A percentile compares a stretch with the other conserved stretches of the same genome.
Evolutionary conservation across 129 eudicot genomes (phyloP).

Genomic region (Apium graveolens): DNA sequence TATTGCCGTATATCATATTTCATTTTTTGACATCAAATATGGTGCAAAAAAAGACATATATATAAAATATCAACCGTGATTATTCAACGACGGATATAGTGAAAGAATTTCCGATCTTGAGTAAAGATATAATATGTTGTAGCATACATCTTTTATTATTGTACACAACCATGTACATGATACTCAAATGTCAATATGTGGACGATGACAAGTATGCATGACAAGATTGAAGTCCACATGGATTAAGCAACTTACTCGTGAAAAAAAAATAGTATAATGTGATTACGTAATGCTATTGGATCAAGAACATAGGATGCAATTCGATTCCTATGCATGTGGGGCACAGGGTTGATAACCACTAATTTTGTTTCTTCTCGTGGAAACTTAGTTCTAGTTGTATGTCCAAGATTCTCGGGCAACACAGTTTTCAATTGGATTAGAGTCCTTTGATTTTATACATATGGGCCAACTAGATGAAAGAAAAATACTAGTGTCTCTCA

Average conservation of each 20-base stretch:
- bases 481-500: constrained; percentile 1
- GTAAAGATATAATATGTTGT: too few species aligned
- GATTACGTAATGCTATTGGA: background rate
- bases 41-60: too few species aligned
- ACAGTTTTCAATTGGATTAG: constrained; percentile 12
- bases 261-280: background rate
- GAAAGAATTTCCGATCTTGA: too few species aligned
- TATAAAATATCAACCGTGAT: too few species aligned
- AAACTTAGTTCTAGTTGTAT: background rate
- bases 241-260: background rate
- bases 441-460: background rate
- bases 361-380: background rate
- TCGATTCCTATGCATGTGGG: constrained; percentile 6
- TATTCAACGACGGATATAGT: too few species aligned
- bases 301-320: background rate
- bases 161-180: too few species aligned
- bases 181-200: background rate
- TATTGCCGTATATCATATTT: too few species aligned
- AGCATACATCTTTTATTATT: too few species aligned
- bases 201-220: background rate
- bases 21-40: too few species aligned
- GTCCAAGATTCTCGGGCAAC: constrained; percentile 9
- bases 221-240: background rate
- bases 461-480: background rate
- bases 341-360: background rate